Evolutionary conservation across 352 stramenopile genomes (phyloP), one percentile per base, ranked within the genome.

Genomic region (Phytophthora capsici): DNA sequence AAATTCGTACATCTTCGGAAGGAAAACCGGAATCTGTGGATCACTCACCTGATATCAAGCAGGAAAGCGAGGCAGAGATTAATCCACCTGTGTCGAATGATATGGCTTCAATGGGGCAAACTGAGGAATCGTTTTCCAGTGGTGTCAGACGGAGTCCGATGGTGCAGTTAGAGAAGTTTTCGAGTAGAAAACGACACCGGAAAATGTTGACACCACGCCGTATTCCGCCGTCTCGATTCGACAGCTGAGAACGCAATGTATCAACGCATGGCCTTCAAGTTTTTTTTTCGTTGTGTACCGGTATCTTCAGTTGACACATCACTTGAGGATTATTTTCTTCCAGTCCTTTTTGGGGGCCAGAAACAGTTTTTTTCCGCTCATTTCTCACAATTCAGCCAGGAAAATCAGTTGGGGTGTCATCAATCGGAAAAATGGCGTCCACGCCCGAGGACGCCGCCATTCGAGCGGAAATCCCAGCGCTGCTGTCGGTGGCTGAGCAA

Each of bases 111-210:
- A 54, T 45, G 37, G 37, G 43, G 17, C 34, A 45, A 17, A 32
- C 30, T 23, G 48, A 23, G 43, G 38, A 54, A n/a, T 26, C 38
- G 19, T 47, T 41, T 46, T 20, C 37, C 34, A 25, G 40, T 19
- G 36, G 25, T 10, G 47, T 23, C 20, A 59, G 17, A 14, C 23
- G 43, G 28, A 9, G 10, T 28, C 8, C 19, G 12, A 14, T 45
- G 10, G 41, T 43, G 34, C 66, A 62, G 38, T 40, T 53, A 30
- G 57, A 75, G 19, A 62, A 46, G 17, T 19, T 43, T 1, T 78
- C 56, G 14, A 73, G 71, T 40, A 73, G 81, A 52, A 90, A 88
- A 49, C 77, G 81, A 14, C 77, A 86, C 36, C 77, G 81, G 41
- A 90, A 90, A 60, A 80, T 69, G 3, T 49, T 66, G 13, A 67